phyloP scores from a whole-genome alignment of 805 yeast species.

The Clavispora santaluciae region DNA sequence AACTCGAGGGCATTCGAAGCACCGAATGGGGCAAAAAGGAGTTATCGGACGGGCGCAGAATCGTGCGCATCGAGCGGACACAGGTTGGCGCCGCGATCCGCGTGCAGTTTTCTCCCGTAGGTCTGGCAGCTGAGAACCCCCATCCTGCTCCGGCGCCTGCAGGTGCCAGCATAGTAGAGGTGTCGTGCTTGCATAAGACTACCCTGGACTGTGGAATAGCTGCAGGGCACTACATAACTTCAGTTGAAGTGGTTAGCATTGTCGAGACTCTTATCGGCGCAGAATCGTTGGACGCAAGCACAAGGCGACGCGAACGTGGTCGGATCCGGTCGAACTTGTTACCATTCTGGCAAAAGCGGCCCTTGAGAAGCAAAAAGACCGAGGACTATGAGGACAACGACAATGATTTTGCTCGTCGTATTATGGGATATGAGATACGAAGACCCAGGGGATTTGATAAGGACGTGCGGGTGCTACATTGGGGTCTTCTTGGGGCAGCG shows the following conservation, averaged over 20 bases:
- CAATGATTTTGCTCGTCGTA: constrained; percentile 56
- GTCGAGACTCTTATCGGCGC: constrained; percentile 58
- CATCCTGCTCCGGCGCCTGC: constrained; percentile 31
- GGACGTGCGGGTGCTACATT: constrained; percentile 56
- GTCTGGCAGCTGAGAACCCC: constrained; percentile 47
- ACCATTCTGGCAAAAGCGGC: constrained; percentile 62
- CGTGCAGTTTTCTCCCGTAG: constrained; percentile 48
- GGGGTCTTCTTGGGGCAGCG: constrained; percentile 59
- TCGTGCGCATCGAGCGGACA: constrained; percentile 51
- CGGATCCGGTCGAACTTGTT: constrained; percentile 61
- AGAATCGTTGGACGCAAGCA: constrained; percentile 41
- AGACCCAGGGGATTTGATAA: constrained; percentile 68
- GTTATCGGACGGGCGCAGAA: constrained; percentile 47
- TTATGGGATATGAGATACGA: constrained; percentile 57
- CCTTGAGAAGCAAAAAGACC: constrained; percentile 44
- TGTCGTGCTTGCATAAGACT: constrained; percentile 46
- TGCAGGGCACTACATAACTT: constrained; percentile 49
- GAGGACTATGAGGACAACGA: constrained; percentile 23
- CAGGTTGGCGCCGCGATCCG: constrained; percentile 45
- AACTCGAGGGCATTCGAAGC: constrained; percentile 44
- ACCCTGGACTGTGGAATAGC: constrained; percentile 16
- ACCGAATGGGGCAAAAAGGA: constrained; percentile 49
- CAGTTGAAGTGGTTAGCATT: constrained; percentile 63
- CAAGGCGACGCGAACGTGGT: constrained; percentile 60
- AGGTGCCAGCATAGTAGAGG: constrained; percentile 51